phyloP scores from a whole-genome alignment of 176 grass and related monocot species.

The Puccinellia tenuiflora region DNA sequence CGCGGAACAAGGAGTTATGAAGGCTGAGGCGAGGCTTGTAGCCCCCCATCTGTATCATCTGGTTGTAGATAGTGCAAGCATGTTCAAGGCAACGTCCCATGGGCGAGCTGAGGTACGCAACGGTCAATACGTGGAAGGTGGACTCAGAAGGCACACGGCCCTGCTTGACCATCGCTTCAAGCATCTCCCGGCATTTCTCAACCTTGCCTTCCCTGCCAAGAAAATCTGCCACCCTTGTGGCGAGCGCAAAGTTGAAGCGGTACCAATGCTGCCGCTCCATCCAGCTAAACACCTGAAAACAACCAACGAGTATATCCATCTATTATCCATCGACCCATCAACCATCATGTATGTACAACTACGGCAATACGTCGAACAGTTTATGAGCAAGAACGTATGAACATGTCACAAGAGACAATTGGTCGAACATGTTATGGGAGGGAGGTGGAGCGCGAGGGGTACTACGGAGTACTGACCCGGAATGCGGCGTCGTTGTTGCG shows the following conservation, averaged over 20 bases:
- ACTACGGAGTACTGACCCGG: constrained; percentile 54
- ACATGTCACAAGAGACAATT: background rate
- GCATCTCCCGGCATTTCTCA: constrained; percentile 73
- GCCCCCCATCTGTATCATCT: constrained; percentile 88
- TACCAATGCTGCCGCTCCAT: constrained; percentile 91
- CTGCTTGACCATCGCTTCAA: constrained; percentile 68
- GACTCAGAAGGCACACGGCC: constrained; percentile 79
- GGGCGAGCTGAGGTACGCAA: constrained; percentile 71
- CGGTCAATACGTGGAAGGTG: constrained; percentile 83
- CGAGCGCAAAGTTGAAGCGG: constrained; percentile 74
- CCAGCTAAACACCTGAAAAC: constrained; percentile 86
- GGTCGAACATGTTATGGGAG: constrained; percentile 20
- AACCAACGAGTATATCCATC: constrained; percentile 26
- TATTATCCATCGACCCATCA: constrained; percentile 18
- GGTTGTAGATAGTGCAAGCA: constrained; percentile 84
- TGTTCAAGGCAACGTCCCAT: constrained; percentile 55
- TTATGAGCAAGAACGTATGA: background rate
- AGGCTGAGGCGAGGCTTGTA: constrained; percentile 74
- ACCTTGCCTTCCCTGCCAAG: constrained; percentile 85
- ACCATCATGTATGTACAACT: background rate
- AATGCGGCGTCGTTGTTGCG: constrained; percentile 88
- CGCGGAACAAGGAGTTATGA: constrained; percentile 83
- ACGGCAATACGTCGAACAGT: constrained; percentile 22
- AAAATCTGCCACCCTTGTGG: constrained; percentile 72
- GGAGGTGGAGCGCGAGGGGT: background rate